Conservation (phyloP, 805 yeast species). For the Ogataea wickerhamii region DNA sequence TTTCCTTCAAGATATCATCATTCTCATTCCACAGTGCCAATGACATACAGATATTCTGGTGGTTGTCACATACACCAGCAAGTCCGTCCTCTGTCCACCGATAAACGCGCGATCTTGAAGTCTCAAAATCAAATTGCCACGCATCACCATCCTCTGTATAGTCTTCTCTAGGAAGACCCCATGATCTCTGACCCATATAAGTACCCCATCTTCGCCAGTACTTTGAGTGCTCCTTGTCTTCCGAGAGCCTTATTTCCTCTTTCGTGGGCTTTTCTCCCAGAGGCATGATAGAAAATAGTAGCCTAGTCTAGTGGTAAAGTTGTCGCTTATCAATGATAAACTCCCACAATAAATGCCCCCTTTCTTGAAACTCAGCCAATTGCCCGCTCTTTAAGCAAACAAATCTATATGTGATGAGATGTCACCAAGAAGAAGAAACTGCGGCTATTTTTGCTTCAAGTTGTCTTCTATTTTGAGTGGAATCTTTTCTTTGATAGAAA, state of each 20-base stretch:
- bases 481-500: too few relatives aligned
- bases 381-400: too few relatives aligned
- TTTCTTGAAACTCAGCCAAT: too few relatives aligned
- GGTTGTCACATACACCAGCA: constrained; percentile 84
- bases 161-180: constrained; percentile 88
- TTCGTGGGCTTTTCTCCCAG: constrained; percentile 17
- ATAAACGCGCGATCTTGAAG: constrained; percentile 73
- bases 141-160: constrained; percentile 85
- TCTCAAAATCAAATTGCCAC: constrained; percentile 88
- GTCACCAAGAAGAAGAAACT: too few relatives aligned
- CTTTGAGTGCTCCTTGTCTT: constrained; percentile 38
- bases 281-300: too few relatives aligned
- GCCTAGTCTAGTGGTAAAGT: too few relatives aligned
- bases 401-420: too few relatives aligned
- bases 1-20: constrained; percentile 81
- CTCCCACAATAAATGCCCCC: too few relatives aligned
- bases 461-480: too few relatives aligned
- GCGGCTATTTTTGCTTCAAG: too few relatives aligned
- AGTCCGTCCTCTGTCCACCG: constrained; percentile 97
- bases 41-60: constrained; percentile 70
- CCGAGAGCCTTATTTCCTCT: constrained; percentile 40
- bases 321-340: too few relatives aligned
- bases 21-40: constrained; percentile 90
- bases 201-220: constrained; percentile 93
- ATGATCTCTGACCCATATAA: constrained; percentile 80